Percentiles rank a stretch among this genome's conserved stretches.
These are phyloP conservation scores for Mariannaea sp. DNA, from an alignment of 2,329 filamentous ascomycete genomes.

Conservation along the genomic window DNA sequence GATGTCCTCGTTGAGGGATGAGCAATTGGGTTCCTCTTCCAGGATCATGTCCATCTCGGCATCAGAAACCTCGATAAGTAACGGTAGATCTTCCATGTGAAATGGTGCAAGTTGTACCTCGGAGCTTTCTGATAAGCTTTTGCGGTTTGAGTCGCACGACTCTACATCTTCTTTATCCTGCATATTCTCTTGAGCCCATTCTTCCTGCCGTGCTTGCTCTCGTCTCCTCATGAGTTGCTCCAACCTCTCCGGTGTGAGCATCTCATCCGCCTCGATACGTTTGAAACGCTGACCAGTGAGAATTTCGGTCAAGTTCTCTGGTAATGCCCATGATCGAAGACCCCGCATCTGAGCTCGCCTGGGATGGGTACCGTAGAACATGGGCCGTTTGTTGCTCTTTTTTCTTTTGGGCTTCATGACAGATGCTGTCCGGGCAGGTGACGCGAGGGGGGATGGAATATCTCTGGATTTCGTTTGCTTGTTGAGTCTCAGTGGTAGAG, in stretches of 20 bases:
- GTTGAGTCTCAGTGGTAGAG: constrained; percentile 26
- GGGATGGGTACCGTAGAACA: constrained; percentile 15
- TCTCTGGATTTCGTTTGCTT: constrained; percentile 22
- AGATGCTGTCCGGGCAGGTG: constrained; percentile 39
- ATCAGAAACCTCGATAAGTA: constrained; percentile 46
- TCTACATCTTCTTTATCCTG: constrained; percentile 5
- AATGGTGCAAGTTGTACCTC: constrained; percentile 55
- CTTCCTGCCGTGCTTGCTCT: constrained; percentile 34
- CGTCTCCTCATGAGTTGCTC: constrained; percentile 50
- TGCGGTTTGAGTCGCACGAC: constrained; percentile 35
- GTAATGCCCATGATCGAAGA: constrained; percentile 55
- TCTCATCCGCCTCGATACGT: constrained; percentile 62
- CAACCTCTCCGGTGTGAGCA: constrained; percentile 58
- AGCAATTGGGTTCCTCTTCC: constrained; percentile 14
- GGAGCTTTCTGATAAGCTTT: constrained; percentile 31
- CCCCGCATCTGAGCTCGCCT: constrained; percentile 28
- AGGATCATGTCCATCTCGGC: constrained; percentile 20
- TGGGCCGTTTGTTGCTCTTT: constrained; percentile 35
- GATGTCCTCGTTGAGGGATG: constrained; percentile 30
- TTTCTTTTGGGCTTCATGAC: constrained; percentile 50
- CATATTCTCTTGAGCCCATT: constrained; percentile 19
- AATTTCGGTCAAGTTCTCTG: constrained; percentile 62
- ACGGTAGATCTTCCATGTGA: constrained; percentile 54
- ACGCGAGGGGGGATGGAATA: constrained; percentile 16
- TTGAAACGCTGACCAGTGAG: constrained; percentile 60